Conservation (phyloP, 495 filamentous ascomycete genomes). For the Penicillium paradoxum region DNA sequence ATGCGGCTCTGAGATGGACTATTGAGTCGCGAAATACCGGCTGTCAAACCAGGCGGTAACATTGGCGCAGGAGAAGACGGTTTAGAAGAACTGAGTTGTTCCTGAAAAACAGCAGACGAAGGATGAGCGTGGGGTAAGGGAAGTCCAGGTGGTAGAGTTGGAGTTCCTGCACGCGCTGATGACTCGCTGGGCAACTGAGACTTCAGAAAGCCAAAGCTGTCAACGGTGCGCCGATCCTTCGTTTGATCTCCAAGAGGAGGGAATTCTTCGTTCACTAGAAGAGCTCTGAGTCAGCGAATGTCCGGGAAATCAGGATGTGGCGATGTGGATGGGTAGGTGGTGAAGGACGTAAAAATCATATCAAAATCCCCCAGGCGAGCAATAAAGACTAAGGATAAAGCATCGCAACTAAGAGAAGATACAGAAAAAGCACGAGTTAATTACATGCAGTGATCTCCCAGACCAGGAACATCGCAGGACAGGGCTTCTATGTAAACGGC, state of each 20-base stretch:
- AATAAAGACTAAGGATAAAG: conserved; percentile 7
- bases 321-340: conserved; percentile 4
- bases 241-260: conserved; percentile 41
- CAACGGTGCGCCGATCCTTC: conserved; percentile 35
- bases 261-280: conserved; percentile 48
- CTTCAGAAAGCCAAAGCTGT: conserved; percentile 43
- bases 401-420: conserved; percentile 18
- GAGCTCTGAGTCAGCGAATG: conserved; percentile 21
- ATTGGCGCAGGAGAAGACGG: conserved; percentile 31
- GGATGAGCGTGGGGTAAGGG: conserved; percentile 53
- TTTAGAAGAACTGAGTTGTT: conserved; percentile 28
- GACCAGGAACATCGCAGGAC: conserved; percentile 33
- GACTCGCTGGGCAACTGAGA: conserved; percentile 37
- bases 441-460: conserved; percentile 33
- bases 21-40: conserved; percentile 22
- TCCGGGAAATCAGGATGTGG: conserved; percentile 13
- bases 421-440: conserved; percentile 30
- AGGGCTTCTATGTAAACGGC: conserved; percentile 42
- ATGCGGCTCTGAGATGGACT: conserved; percentile 27
- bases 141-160: conserved; percentile 63
- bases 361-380: conserved; percentile 7
- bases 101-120: conserved; percentile 36
- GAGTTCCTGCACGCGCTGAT: conserved; percentile 46
- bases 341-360: conserved; percentile 1
- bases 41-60: conserved; percentile 29